These are phyloP conservation scores for Cladorrhinum sp. DNA, from an alignment of 2,329 filamentous ascomycete genomes.

Conservation along the genomic window DNA sequence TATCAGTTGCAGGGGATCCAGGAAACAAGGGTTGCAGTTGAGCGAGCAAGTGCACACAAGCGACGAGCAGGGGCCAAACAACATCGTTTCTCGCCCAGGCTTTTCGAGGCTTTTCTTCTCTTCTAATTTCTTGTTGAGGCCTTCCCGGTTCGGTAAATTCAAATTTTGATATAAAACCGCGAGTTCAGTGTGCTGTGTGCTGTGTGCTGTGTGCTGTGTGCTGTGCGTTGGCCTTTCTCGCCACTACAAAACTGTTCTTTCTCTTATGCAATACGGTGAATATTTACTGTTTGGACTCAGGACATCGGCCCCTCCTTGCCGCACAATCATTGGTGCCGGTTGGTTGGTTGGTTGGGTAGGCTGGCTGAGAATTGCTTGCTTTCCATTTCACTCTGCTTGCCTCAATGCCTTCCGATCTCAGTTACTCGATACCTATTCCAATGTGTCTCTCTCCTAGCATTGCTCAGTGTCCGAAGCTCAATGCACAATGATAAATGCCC, in stretches of 20 bases:
- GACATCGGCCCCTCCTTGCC: not conserved
- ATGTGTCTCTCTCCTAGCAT: not conserved
- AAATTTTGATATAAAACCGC: not conserved
- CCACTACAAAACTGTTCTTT: not conserved
- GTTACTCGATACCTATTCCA: not conserved
- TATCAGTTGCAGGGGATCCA: not conserved
- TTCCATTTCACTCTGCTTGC: not conserved
- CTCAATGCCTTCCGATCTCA: not conserved
- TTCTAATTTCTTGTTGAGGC: not conserved
- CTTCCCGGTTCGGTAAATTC: not conserved
- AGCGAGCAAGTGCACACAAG: not conserved
- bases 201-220: not conserved
- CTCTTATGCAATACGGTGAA: not conserved
- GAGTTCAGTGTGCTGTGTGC: not conserved
- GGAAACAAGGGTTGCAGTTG: constrained; percentile 3
- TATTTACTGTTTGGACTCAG: not conserved
- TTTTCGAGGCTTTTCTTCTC: not conserved
- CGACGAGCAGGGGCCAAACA: constrained; percentile 7
- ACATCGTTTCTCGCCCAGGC: constrained; percentile 5
- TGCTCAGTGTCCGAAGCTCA: not conserved
- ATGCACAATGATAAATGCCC: not conserved
- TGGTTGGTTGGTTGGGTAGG: not conserved
- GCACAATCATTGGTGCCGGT: not conserved
- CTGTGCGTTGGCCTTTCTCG: not conserved
- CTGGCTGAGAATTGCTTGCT: not conserved